Percentiles rank a stretch among this genome's conserved stretches.
Conservation (phyloP, 352 stramenopile species). For the Globisporangium barbulae region DNA sequence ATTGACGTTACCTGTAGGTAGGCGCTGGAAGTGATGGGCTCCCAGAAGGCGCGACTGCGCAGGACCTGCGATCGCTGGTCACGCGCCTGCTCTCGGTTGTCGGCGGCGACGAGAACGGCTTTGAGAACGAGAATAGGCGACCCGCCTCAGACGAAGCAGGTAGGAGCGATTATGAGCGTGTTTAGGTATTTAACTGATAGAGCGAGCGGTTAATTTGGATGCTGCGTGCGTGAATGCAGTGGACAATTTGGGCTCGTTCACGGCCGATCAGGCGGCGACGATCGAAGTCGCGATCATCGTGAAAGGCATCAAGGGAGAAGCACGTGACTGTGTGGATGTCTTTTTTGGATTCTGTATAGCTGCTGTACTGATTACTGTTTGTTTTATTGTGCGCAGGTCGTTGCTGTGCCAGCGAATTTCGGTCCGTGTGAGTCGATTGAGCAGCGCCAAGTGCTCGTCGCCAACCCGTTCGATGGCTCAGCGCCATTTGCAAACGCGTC, state of each 20-base stretch:
- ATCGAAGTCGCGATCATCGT: conserved; percentile 64
- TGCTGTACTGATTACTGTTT: neutral
- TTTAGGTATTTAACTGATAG: too few species aligned
- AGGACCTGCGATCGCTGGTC: conserved; percentile 45
- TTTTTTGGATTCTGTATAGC: neutral
- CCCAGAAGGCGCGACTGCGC: conserved; percentile 17
- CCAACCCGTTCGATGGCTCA: conserved; percentile 58
- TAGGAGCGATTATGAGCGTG: conserved; percentile 5
- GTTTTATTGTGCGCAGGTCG: conserved; percentile 31
- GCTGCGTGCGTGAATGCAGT: conserved; percentile 30
- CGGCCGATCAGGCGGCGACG: conserved; percentile 65
- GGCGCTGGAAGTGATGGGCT: neutral
- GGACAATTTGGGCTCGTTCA: conserved; percentile 52
- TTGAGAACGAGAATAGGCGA: conserved; percentile 27
- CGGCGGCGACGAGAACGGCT: conserved; percentile 28
- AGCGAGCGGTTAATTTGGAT: neutral
- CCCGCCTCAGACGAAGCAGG: conserved; percentile 53
- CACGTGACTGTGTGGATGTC: conserved; percentile 7
- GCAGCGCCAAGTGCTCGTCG: conserved; percentile 36
- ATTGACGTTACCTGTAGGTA: neutral
- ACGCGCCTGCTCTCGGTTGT: conserved; percentile 36
- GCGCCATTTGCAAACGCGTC: conserved; percentile 36
- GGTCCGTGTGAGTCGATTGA: conserved; percentile 62
- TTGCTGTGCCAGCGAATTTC: conserved; percentile 73
- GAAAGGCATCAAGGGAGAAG: conserved; percentile 74